Evolutionary conservation across 1,284 basidiomycete species (phyloP).

Genomic region (Cystobasidiaceae sp.): DNA sequence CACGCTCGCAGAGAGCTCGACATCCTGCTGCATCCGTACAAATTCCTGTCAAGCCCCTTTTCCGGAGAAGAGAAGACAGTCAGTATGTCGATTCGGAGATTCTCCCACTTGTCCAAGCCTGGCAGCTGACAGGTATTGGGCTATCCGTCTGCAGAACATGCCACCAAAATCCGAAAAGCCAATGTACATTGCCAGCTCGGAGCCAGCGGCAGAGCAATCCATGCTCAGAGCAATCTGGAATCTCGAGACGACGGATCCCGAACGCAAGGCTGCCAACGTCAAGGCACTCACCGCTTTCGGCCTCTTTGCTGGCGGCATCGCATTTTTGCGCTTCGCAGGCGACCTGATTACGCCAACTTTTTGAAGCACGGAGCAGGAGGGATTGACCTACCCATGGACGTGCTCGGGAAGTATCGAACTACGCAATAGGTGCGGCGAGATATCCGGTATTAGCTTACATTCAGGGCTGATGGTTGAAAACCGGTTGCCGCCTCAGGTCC

Average conservation of each 20-base stretch:
- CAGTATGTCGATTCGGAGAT: neutral
- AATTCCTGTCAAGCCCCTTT: too few relatives aligned
- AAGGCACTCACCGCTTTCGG: slow-evolving; percentile 23
- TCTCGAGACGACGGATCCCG: slow-evolving; percentile 28
- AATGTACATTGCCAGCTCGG: slow-evolving; percentile 18
- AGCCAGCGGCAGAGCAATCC: slow-evolving; percentile 24
- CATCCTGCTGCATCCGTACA: neutral
- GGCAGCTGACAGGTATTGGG: neutral
- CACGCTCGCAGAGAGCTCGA: neutral
- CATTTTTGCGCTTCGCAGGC: slow-evolving; percentile 19
- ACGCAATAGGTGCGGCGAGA: too few relatives aligned
- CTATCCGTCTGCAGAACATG: neutral
- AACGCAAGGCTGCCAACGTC: slow-evolving; percentile 12
- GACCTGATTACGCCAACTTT: slow-evolving; percentile 27
- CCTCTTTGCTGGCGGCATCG: slow-evolving; percentile 29
- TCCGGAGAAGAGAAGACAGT: neutral
- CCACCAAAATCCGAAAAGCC: slow-evolving; percentile 28
- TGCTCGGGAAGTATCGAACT: too few relatives aligned
- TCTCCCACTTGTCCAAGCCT: too few relatives aligned
- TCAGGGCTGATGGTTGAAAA: too few relatives aligned
- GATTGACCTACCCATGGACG: too few relatives aligned
- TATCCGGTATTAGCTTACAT: too few relatives aligned
- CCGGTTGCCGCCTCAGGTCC: too few relatives aligned
- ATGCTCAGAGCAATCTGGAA: slow-evolving; percentile 24
- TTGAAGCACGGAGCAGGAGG: neutral